These are phyloP conservation scores for Podospora sp. DNA, from an alignment of 495 filamentous ascomycete genomes.

Conservation along the genomic window DNA sequence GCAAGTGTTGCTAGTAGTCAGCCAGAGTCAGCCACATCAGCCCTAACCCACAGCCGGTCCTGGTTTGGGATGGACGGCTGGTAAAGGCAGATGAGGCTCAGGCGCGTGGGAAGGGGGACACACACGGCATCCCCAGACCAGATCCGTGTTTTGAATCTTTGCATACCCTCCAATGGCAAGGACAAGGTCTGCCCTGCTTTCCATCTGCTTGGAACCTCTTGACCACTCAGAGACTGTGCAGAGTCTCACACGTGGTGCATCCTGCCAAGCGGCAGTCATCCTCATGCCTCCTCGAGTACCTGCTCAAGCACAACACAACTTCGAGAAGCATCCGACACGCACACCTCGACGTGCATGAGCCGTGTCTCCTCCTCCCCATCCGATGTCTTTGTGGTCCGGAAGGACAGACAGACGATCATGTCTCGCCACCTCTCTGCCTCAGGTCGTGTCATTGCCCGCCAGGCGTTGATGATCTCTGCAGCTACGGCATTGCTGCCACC, in stretches of 20 bases:
- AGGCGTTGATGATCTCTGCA: conserved; percentile 28
- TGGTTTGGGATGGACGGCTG: conserved; percentile 37
- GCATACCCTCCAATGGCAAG: conserved; percentile 29
- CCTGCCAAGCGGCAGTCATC: conserved; percentile 3
- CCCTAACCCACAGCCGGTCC: conserved; percentile 10
- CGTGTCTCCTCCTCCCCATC: conserved; percentile 7
- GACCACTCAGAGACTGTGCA: background rate
- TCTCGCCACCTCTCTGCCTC: conserved; percentile 20
- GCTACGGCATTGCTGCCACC: conserved; percentile 21
- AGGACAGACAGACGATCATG: background rate
- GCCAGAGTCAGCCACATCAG: conserved; percentile 3
- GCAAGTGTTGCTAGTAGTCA: background rate
- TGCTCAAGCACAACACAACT: too few species aligned
- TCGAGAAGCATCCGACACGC: conserved; percentile 4
- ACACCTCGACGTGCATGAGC: background rate
- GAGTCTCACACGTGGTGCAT: background rate
- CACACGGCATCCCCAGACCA: conserved; percentile 34
- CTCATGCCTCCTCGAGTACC: background rate
- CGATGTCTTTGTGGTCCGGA: background rate
- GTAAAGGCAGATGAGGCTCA: conserved; percentile 33
- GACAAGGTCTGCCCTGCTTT: conserved; percentile 21
- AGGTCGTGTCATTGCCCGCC: background rate
- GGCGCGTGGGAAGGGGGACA: conserved; percentile 11
- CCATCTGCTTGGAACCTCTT: conserved; percentile 18
- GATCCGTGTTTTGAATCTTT: conserved; percentile 38